Evolutionary conservation across 2,329 filamentous ascomycete genomes (phyloP).

Genomic region (Exophiala bonariae): DNA sequence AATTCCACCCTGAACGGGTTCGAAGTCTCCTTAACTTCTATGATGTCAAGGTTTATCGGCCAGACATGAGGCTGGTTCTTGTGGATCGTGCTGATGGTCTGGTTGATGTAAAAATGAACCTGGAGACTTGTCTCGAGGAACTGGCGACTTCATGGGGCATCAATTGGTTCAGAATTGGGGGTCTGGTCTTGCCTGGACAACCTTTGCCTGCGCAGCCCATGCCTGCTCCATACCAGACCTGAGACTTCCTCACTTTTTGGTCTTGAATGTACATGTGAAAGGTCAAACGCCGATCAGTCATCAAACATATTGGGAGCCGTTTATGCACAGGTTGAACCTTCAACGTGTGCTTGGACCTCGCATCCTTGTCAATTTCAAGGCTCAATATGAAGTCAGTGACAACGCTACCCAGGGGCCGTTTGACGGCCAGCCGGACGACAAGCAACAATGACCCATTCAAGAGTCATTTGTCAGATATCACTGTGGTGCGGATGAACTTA

Average conservation of each 20-base stretch:
- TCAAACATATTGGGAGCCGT: too few relatives aligned
- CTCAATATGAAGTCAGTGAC: too few relatives aligned
- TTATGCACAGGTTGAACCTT: too few relatives aligned
- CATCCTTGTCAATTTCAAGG: too few relatives aligned
- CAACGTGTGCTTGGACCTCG: too few relatives aligned
- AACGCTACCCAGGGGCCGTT: too few relatives aligned
- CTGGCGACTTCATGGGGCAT: slow-evolving; percentile 20
- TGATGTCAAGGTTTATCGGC: slow-evolving; percentile 17
- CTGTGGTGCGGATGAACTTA: too few relatives aligned
- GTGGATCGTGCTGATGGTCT: slow-evolving; percentile 11
- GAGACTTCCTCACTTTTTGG: neutral
- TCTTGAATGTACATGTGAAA: neutral
- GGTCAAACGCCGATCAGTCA: too few relatives aligned
- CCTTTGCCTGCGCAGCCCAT: neutral
- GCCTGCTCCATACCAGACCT: neutral
- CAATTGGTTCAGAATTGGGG: slow-evolving; percentile 21
- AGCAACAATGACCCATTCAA: too few relatives aligned
- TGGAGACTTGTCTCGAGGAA: slow-evolving; percentile 24
- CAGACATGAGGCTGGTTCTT: slow-evolving; percentile 18
- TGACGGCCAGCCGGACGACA: too few relatives aligned
- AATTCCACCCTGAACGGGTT: slow-evolving; percentile 22
- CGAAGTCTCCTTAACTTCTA: slow-evolving; percentile 23
- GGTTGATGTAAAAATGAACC: slow-evolving; percentile 14
- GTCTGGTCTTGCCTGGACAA: slow-evolving; percentile 14
- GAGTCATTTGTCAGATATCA: too few relatives aligned